A percentile compares a stretch with the other conserved stretches of the same genome.
Evolutionary conservation across 2,329 filamentous ascomycete genomes (phyloP).

Genomic region (Periconia sp.): DNA sequence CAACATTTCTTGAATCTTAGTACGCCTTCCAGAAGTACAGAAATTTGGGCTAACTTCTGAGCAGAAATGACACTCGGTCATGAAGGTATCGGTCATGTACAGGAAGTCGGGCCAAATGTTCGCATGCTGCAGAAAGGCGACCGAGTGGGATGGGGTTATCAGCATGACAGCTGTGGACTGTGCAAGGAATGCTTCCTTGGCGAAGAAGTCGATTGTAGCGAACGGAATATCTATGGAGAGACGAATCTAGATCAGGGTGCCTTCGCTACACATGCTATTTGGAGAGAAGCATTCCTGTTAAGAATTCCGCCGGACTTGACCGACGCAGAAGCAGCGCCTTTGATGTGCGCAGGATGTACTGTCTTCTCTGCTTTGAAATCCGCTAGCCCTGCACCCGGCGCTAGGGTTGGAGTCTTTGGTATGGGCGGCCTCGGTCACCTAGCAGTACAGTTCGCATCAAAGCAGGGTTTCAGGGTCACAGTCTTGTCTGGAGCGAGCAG

Average conservation of each 20-base stretch:
- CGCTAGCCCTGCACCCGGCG: conserved; percentile 43
- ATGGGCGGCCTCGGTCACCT: conserved; percentile 69
- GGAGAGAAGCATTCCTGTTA: conserved; percentile 52
- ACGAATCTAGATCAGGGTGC: conserved; percentile 52
- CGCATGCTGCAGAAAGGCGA: conserved; percentile 53
- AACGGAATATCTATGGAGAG: conserved; percentile 48
- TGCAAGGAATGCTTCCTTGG: conserved; percentile 51
- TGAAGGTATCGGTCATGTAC: conserved; percentile 58
- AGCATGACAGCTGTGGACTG: conserved; percentile 47
- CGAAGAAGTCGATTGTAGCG: conserved; percentile 47
- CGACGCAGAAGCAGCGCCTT: conserved; percentile 50
- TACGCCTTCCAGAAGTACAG: too few relatives aligned
- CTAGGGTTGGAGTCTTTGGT: conserved; percentile 71
- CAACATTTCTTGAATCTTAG: too few relatives aligned
- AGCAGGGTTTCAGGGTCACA: conserved; percentile 74
- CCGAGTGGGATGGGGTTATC: conserved; percentile 55
- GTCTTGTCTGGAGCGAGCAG: conserved; percentile 68
- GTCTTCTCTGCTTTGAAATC: conserved; percentile 52
- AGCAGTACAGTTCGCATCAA: conserved; percentile 72
- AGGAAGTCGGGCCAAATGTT: conserved; percentile 51
- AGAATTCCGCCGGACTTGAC: conserved; percentile 48
- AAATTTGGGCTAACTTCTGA: too few relatives aligned
- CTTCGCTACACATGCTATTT: conserved; percentile 49
- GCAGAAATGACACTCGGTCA: conserved; percentile 55
- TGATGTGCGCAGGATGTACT: conserved; percentile 54